A percentile compares a stretch with the other conserved stretches of the same genome.
Evolutionary conservation across 2,329 filamentous ascomycete species (phyloP).

Genomic region (Sporothrix curviconia): DNA sequence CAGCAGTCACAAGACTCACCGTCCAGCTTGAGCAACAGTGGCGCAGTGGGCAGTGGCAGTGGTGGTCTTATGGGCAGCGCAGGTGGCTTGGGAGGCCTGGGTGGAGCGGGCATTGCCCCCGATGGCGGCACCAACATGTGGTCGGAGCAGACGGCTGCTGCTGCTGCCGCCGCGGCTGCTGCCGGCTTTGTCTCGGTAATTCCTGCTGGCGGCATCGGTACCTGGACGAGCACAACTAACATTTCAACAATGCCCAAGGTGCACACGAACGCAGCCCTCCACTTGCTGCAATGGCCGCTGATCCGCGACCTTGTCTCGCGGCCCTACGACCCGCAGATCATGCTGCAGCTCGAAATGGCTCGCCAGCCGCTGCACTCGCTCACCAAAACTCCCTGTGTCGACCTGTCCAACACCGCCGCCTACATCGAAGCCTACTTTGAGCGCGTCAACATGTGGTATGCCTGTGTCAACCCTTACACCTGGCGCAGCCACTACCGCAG

Average conservation of each 20-base stretch:
- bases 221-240: slow-evolving; percentile 59
- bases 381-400: slow-evolving; percentile 58
- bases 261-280: slow-evolving; percentile 72
- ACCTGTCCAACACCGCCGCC: slow-evolving; percentile 65
- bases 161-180: slow-evolving; percentile 27
- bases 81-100: not conserved
- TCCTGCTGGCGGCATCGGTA: slow-evolving; percentile 61
- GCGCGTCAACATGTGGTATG: slow-evolving; percentile 78
- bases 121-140: slow-evolving; percentile 27
- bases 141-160: slow-evolving; percentile 36
- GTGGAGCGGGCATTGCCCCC: not conserved
- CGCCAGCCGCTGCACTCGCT: slow-evolving; percentile 65
- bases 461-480: slow-evolving; percentile 74
- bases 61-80: slow-evolving; percentile 16
- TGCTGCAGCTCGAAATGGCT: slow-evolving; percentile 74
- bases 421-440: slow-evolving; percentile 78
- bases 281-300: slow-evolving; percentile 73
- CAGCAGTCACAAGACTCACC: slow-evolving; percentile 50
- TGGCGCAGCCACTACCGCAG: slow-evolving; percentile 71
- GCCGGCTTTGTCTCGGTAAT: slow-evolving; percentile 48
- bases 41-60: slow-evolving; percentile 48
- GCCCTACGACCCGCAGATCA: slow-evolving; percentile 73
- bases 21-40: slow-evolving; percentile 54
- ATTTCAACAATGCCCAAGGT: slow-evolving; percentile 83
- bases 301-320: slow-evolving; percentile 71